Evolutionary conservation across 768 basidiomycete genomes (phyloP).

Genomic region (Trametes maxima): DNA sequence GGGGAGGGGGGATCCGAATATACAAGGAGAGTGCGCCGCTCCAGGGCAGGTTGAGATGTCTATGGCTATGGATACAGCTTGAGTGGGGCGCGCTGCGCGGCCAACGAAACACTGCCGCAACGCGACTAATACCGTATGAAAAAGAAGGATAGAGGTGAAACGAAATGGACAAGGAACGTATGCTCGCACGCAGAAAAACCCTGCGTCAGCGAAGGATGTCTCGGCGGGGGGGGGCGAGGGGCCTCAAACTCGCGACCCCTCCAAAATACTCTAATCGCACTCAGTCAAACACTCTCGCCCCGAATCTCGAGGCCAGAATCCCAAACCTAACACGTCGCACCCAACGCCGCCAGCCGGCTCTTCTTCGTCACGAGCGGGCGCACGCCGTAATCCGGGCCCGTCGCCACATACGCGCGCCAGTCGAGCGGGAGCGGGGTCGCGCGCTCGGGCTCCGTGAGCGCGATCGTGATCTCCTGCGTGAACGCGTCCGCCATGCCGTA

Average conservation of each 20-base stretch:
- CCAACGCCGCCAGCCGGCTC: slow-evolving; percentile 1
- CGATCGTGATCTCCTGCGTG: slow-evolving; percentile 13
- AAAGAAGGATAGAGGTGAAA: not conserved
- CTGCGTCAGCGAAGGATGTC: not conserved
- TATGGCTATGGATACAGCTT: slow-evolving; percentile 8
- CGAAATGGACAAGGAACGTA: not conserved
- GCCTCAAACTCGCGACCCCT: not conserved
- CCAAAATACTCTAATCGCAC: too few relatives aligned
- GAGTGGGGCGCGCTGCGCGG: slow-evolving; percentile 1
- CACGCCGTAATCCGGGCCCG: slow-evolving; percentile 10
- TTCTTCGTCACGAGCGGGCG: slow-evolving; percentile 15
- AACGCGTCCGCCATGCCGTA: slow-evolving; percentile 17
- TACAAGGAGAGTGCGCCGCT: slow-evolving; percentile 11
- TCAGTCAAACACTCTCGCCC: not conserved
- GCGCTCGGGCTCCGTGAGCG: slow-evolving; percentile 18
- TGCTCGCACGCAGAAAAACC: not conserved
- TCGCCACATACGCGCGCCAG: slow-evolving; percentile 11
- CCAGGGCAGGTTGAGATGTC: not conserved
- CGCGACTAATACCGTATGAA: not conserved
- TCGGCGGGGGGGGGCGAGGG: too few relatives aligned
- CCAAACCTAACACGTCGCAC: not conserved
- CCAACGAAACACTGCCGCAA: not conserved
- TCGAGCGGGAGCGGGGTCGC: slow-evolving; percentile 19
- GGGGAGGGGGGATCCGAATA: too few relatives aligned
- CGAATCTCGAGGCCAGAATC: not conserved